A percentile compares a stretch with the other conserved stretches of the same genome.
phyloP scores from a whole-genome alignment of 2,329 filamentous ascomycete genomes.

The Fusarium algeriense region DNA sequence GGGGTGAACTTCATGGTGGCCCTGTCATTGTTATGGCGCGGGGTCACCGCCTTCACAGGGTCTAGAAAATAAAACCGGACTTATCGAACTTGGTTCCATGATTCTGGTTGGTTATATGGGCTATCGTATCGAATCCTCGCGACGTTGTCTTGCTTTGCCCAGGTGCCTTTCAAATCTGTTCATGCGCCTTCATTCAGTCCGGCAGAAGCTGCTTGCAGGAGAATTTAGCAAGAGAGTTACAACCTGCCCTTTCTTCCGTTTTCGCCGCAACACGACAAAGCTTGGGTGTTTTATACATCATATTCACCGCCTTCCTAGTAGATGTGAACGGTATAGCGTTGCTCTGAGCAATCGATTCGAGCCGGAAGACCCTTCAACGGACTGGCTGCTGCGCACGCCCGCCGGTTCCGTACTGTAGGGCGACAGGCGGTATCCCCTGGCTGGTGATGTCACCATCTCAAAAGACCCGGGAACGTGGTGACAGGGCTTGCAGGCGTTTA shows the following conservation, averaged over 20 bases:
- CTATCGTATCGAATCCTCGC: slow-evolving; percentile 23
- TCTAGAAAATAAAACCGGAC: slow-evolving; percentile 47
- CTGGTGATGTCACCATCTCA: slow-evolving; percentile 46
- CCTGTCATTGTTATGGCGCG: slow-evolving; percentile 42
- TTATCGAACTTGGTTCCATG: slow-evolving; percentile 44
- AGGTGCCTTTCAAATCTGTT: slow-evolving; percentile 3
- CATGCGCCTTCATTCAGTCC: slow-evolving; percentile 13
- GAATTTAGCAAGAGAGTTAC: slow-evolving; percentile 3
- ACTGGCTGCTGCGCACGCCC: slow-evolving; percentile 29
- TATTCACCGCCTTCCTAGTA: slow-evolving; percentile 38
- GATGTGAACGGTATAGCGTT: slow-evolving; percentile 24
- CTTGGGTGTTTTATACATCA: slow-evolving; percentile 27
- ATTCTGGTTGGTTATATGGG: slow-evolving; percentile 26
- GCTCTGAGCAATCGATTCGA: slow-evolving; percentile 28
- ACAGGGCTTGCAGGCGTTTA: slow-evolving; percentile 36
- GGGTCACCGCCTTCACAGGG: slow-evolving; percentile 49
- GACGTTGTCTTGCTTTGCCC: slow-evolving; percentile 25
- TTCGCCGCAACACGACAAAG: slow-evolving; percentile 7
- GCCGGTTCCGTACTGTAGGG: slow-evolving; percentile 28
- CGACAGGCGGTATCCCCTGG: slow-evolving; percentile 31
- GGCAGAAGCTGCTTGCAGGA: slow-evolving; percentile 13
- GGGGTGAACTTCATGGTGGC: slow-evolving; percentile 22
- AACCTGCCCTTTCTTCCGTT: slow-evolving; percentile 18
- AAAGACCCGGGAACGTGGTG: slow-evolving; percentile 41
- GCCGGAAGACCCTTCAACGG: slow-evolving; percentile 31